These are phyloP conservation scores for Aspergillus sp. DNA, from an alignment of 2,329 filamentous ascomycete genomes.

Conservation along the genomic window DNA sequence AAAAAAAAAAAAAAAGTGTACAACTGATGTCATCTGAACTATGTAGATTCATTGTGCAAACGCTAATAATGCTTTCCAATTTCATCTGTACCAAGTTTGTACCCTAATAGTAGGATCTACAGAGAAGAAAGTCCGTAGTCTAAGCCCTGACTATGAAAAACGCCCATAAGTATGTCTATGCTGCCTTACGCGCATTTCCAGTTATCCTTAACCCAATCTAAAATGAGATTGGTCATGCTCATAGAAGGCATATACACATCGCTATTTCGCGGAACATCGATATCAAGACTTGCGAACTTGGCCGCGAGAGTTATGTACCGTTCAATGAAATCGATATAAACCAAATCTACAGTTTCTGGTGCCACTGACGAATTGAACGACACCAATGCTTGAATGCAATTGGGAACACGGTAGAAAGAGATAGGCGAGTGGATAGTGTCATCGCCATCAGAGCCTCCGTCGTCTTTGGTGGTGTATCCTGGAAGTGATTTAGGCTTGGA, in stretches of 20 bases:
- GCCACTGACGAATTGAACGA: conserved; percentile 29
- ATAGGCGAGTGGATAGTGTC: conserved; percentile 77
- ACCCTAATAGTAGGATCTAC: not conserved
- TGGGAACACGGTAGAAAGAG: conserved; percentile 70
- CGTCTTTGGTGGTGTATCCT: conserved; percentile 87
- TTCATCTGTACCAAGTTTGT: not conserved
- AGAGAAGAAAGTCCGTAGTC: not conserved
- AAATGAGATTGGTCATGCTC: conserved; percentile 52
- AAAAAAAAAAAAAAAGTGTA: conserved; percentile 19
- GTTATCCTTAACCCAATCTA: conserved; percentile 52
- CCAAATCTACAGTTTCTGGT: conserved; percentile 72
- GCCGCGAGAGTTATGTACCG: conserved; percentile 72
- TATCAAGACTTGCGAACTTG: conserved; percentile 50
- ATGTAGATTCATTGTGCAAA: not conserved
- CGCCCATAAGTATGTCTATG: not conserved
- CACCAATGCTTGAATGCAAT: conserved; percentile 70
- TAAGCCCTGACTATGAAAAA: not conserved
- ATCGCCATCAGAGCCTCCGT: conserved; percentile 75
- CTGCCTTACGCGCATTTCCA: conserved; percentile 38
- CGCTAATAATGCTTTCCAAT: not conserved
- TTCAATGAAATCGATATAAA: conserved; percentile 88
- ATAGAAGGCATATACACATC: conserved; percentile 46
- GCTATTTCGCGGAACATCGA: conserved; percentile 44
- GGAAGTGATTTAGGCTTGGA: conserved; percentile 45
- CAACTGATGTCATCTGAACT: not conserved